Evolutionary conservation across 2,329 filamentous ascomycete species (phyloP).

Genomic region (Fusarium irregulare): DNA sequence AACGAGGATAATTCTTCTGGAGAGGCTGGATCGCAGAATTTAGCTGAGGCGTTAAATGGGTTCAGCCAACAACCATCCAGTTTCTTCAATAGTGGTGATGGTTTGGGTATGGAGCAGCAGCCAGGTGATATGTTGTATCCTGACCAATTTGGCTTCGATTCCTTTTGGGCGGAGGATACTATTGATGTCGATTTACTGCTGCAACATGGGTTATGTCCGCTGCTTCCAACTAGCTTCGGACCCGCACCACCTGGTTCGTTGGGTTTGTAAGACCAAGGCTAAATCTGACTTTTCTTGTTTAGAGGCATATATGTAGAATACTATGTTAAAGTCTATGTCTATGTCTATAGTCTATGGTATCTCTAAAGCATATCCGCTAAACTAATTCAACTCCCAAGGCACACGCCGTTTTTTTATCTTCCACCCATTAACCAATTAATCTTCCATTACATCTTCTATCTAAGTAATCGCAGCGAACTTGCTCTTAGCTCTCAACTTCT

Average conservation of each 20-base stretch:
- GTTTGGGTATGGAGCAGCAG: constrained; percentile 5
- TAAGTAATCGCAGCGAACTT: constrained; percentile 23
- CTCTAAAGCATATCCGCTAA: neutral
- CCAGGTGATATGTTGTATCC: neutral
- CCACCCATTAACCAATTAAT: neutral
- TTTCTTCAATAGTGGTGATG: neutral
- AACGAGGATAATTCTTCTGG: neutral
- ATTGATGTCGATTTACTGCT: constrained; percentile 32
- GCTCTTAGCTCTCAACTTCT: constrained; percentile 28
- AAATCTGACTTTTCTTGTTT: too few relatives aligned
- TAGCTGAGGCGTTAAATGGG: neutral
- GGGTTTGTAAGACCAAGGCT: neutral
- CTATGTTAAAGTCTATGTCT: neutral
- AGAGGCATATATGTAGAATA: neutral
- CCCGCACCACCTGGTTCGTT: neutral
- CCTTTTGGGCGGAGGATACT: constrained; percentile 17
- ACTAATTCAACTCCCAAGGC: fast-evolving
- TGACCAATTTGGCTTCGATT: constrained; percentile 13
- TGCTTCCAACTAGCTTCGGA: constrained; percentile 19
- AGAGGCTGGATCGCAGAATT: neutral
- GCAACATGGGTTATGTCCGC: constrained; percentile 24
- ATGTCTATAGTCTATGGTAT: neutral
- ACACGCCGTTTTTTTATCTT: fast-evolving
- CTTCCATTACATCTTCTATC: fast-evolving
- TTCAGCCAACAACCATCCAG: neutral